Evolutionary conservation across 495 filamentous ascomycete species (phyloP), one percentile per base, ranked within the genome.

Genomic region (Penicillium waksmanii): DNA sequence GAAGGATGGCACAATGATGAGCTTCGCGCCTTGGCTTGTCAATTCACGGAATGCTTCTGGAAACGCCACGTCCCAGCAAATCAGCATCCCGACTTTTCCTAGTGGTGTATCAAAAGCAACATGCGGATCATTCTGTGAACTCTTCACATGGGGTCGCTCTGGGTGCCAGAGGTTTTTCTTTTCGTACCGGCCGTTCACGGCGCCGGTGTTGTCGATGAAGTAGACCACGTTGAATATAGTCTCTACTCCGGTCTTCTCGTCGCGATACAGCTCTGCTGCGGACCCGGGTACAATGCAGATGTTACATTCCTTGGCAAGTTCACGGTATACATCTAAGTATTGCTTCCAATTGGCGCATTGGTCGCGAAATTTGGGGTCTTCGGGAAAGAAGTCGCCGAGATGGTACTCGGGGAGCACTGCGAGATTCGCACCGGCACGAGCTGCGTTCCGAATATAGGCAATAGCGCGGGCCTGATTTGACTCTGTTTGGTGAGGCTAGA

Each of bases 51-150:
- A 93, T 0, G 88, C 88, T 73, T 93, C 90, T 2, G 91, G 91
- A 60, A 93, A 94, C 6, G 88, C 87, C 13, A 92, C 65, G 69
- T 94, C 90, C 90, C 90, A 94, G 76, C 90, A 94, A 36, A 93
- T 85, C 25, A 94, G 78, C 68, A 94, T 62, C 0, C 90, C 90
- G 0, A 90, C 85, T 44, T 82, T 83, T 3, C 82, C 84, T 1
- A 92, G 62, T 0, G 88, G 87, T 0, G 87, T 91, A 36, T 89
- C 80, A 63, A 94, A 10, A 10, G 13, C 34, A 9, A 9, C 10
- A 36, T 36, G 34, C 34, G 34, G 34, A 13, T 13, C 13, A 36
- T 36, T 36, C 34, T 13, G 10, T 10, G 34, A 36, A 10, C 10
- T 10, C 13, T 13, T 36, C 13, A 36, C 10, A 3, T 36, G 13